These are phyloP conservation scores for Rhizopogon rudus DNA, from an alignment of 768 basidiomycete genomes.

Conservation along the genomic window DNA sequence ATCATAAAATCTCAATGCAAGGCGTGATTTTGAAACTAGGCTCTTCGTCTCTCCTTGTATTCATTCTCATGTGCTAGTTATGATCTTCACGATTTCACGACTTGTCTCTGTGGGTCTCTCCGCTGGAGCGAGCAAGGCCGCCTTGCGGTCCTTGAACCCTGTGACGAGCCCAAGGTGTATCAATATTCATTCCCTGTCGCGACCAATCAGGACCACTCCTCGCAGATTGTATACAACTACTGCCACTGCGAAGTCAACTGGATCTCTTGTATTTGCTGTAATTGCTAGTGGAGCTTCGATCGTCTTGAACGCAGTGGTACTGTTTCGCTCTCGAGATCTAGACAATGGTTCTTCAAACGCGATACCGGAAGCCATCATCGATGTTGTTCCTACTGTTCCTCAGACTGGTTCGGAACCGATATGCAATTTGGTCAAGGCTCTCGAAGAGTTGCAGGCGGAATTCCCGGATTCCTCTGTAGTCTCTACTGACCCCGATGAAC, in stretches of 20 bases:
- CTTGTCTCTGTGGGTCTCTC: not conserved
- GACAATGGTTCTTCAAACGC: not conserved
- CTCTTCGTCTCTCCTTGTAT: not conserved
- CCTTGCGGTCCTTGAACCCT: not conserved
- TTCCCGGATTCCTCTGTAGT: slow-evolving; percentile 41
- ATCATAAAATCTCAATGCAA: not conserved
- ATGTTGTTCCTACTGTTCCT: not conserved
- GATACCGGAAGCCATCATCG: not conserved
- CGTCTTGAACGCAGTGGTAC: slow-evolving; percentile 2
- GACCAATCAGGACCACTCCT: not conserved
- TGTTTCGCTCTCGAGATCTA: not conserved
- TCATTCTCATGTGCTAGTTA: slow-evolving; percentile 1
- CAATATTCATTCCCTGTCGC: not conserved
- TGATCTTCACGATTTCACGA: slow-evolving; percentile 9
- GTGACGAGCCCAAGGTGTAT: not conserved
- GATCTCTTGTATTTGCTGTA: slow-evolving; percentile 1
- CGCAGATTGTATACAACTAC: not conserved
- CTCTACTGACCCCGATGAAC: slow-evolving; percentile 41
- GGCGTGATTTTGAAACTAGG: not conserved
- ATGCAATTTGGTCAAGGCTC: slow-evolving; percentile 37
- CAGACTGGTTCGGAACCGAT: not conserved
- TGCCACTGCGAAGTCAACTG: not conserved
- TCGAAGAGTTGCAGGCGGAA: slow-evolving; percentile 38
- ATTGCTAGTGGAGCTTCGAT: slow-evolving; percentile 6
- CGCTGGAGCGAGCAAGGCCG: not conserved